These are phyloP conservation scores for Papiliotrema laurentii DNA, from an alignment of 1,284 basidiomycete genomes.

Conservation along the genomic window DNA sequence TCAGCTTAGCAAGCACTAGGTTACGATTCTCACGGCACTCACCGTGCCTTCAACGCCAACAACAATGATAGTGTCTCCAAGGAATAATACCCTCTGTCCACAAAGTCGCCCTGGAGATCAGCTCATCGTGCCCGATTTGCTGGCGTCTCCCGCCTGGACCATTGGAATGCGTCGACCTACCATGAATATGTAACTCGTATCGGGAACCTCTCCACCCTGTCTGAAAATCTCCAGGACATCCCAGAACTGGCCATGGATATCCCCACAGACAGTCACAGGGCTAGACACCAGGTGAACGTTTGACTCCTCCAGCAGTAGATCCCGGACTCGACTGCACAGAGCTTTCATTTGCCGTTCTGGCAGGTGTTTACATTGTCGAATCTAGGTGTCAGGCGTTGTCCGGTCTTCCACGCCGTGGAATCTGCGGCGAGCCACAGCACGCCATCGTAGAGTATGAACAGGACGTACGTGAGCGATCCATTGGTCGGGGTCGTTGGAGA, in stretches of 20 bases:
- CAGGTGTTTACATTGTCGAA: slow-evolving; percentile 80
- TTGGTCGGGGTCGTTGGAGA: slow-evolving; percentile 38
- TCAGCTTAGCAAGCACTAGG: slow-evolving; percentile 8
- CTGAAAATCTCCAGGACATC: slow-evolving; percentile 84
- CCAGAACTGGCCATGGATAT: slow-evolving; percentile 96
- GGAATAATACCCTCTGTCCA: slow-evolving; percentile 93
- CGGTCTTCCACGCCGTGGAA: too few relatives aligned
- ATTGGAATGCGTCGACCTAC: slow-evolving; percentile 48
- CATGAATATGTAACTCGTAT: slow-evolving; percentile 97
- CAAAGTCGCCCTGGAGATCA: slow-evolving; percentile 78
- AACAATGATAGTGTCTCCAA: slow-evolving; percentile 91
- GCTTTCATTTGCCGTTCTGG: slow-evolving; percentile 85
- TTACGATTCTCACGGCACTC: slow-evolving; percentile 6
- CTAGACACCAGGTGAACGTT: slow-evolving; percentile 90
- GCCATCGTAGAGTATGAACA: too few relatives aligned
- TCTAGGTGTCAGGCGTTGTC: too few relatives aligned
- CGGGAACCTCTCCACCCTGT: slow-evolving; percentile 81
- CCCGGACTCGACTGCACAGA: slow-evolving; percentile 78
- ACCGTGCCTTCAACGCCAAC: slow-evolving; percentile 86
- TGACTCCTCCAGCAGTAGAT: slow-evolving; percentile 85
- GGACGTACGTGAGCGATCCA: slow-evolving; percentile 40
- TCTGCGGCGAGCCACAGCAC: too few relatives aligned
- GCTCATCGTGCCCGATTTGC: too few relatives aligned
- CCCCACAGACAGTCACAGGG: slow-evolving; percentile 88
- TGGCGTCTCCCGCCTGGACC: not conserved